Percentiles rank a stretch among this genome's conserved stretches.
Evolutionary conservation across 176 grass and related monocot species (phyloP).

Genomic region (Eragrostis curvula): DNA sequence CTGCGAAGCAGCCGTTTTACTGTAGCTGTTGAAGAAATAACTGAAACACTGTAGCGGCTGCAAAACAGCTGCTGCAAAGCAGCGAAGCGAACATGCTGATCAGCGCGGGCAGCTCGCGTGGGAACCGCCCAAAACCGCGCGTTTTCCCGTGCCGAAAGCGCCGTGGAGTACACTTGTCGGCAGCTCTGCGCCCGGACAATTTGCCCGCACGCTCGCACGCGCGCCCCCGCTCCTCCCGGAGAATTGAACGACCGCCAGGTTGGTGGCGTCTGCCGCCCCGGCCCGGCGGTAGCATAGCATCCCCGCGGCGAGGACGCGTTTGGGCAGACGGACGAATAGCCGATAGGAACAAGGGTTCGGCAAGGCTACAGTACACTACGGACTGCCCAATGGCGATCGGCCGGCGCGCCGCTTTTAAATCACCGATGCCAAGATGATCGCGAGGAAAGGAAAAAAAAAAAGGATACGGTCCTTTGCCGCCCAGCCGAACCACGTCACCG

Average conservation of each 20-base stretch:
- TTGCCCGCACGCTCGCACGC: background rate
- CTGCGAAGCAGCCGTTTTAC: too few species aligned
- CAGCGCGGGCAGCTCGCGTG: background rate
- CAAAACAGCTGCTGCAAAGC: too few species aligned
- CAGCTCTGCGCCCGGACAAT: conserved; percentile 3
- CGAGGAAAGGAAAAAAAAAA: too few species aligned
- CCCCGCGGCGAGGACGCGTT: background rate
- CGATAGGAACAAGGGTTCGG: background rate
- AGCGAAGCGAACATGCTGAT: too few species aligned
- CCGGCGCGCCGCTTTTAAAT: background rate
- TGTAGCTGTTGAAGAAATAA: too few species aligned
- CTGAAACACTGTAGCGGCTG: too few species aligned
- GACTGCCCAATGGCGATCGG: background rate
- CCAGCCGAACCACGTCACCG: conserved; percentile 26
- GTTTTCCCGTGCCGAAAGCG: conserved; percentile 14
- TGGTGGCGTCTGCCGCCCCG: conserved; percentile 7
- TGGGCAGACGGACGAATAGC: background rate
- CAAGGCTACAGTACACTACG: background rate
- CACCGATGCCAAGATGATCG: background rate
- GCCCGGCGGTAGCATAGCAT: background rate
- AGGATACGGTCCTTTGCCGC: too few species aligned
- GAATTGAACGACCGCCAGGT: conserved; percentile 18
- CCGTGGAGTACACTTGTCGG: background rate
- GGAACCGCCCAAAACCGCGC: conserved; percentile 33
- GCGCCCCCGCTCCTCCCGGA: background rate